Percentiles rank a stretch among this genome's conserved stretches.
phyloP scores from a whole-genome alignment of 805 yeast genomes.

The Sugiyamaella mastotermitis region DNA sequence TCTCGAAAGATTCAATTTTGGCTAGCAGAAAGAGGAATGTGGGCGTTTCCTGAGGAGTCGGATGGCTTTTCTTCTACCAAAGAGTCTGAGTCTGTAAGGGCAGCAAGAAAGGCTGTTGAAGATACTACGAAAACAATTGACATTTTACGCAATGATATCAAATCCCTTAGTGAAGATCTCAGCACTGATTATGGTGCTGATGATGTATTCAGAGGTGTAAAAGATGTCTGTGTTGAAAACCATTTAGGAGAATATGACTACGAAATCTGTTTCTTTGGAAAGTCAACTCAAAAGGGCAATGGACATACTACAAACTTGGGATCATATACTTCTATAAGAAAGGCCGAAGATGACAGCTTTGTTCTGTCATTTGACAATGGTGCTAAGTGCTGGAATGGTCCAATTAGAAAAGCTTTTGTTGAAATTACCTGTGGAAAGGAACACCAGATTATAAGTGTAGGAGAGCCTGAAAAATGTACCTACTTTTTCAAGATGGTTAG shows the following conservation, averaged over 20 bases:
- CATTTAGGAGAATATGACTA: constrained; percentile 68
- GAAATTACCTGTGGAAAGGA: constrained; percentile 60
- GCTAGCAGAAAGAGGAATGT: constrained; percentile 16
- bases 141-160: constrained; percentile 17
- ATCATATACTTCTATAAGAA: constrained; percentile 17
- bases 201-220: constrained; percentile 57
- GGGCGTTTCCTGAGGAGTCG: constrained; percentile 11
- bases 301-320: constrained; percentile 52
- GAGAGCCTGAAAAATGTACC: constrained; percentile 86
- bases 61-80: no score
- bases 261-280: constrained; percentile 51
- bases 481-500: constrained; percentile 44
- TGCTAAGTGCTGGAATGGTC: constrained; percentile 92
- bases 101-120: constrained; percentile 17
- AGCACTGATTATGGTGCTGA: constrained; percentile 45
- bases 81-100: constrained; percentile 12
- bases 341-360: constrained; percentile 23
- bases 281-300: constrained; percentile 50
- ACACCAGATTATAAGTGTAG: constrained; percentile 53
- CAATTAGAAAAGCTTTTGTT: constrained; percentile 64
- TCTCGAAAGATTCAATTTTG: constrained; percentile 5
- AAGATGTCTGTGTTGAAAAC: constrained; percentile 41
- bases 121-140: constrained; percentile 14
- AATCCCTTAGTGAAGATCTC: constrained; percentile 21
- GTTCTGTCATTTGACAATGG: constrained; percentile 50